phyloP scores from a whole-genome alignment of 208 protist species.

The Acanthamoeba triangularis region DNA sequence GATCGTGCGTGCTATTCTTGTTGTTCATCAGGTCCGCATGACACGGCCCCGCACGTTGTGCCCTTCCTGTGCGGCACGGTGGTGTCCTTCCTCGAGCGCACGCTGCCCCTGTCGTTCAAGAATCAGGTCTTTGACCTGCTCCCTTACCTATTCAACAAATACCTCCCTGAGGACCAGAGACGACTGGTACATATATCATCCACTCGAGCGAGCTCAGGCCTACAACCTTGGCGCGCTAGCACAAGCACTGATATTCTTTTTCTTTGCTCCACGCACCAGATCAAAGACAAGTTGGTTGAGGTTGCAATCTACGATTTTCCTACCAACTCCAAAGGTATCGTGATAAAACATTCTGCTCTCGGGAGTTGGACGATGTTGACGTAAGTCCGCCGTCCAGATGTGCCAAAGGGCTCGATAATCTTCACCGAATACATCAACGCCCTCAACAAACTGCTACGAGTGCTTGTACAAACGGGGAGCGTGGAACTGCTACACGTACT shows the following conservation, averaged over 20 bases:
- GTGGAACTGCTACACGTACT: constrained; percentile 72
- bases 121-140: constrained; percentile 75
- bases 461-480: constrained; percentile 76
- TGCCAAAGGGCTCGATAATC: constrained; percentile 71
- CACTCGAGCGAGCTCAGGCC: neutral
- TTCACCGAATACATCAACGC: constrained; percentile 84
- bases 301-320: constrained; percentile 86
- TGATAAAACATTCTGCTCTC: neutral
- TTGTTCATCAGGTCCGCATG: neutral
- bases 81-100: constrained; percentile 60
- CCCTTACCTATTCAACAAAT: constrained; percentile 59
- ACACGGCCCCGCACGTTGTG: neutral
- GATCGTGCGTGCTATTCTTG: neutral
- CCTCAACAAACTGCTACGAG: constrained; percentile 82
- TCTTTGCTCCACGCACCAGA: neutral
- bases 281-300: constrained; percentile 85
- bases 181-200: neutral
- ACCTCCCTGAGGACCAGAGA: constrained; percentile 34
- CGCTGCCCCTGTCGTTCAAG: constrained; percentile 39
- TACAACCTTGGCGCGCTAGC: neutral
- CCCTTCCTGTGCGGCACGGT: constrained; percentile 66
- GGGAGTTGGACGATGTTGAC: no score
- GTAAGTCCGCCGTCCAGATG: no score
- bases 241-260: neutral
- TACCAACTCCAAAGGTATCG: constrained; percentile 79